Evolutionary conservation across 768 basidiomycete genomes (phyloP).

Genomic region (Suillus cothurnatus): DNA sequence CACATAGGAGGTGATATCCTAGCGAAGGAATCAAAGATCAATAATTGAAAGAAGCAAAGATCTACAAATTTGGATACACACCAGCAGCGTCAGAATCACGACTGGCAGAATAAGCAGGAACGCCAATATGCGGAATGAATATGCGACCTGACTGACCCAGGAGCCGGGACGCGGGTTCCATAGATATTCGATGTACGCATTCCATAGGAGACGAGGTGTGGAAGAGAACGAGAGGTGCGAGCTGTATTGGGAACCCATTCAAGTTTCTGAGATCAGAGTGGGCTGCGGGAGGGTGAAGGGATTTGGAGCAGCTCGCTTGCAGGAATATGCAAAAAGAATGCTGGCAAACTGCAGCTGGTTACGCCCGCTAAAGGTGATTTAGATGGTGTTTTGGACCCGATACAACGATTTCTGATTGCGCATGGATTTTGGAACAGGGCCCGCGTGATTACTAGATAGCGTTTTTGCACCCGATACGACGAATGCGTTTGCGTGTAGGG

Average conservation of each 20-base stretch:
- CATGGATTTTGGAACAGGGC: background rate
- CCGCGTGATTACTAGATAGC: background rate
- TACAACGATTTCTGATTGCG: background rate
- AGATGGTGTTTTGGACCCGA: constrained; percentile 6
- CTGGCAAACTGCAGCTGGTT: constrained; percentile 16
- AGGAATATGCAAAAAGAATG: constrained; percentile 19
- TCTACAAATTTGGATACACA: constrained; percentile 37
- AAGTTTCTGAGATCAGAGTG: constrained; percentile 1
- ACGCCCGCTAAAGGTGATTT: background rate
- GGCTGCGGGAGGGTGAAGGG: constrained; percentile 11
- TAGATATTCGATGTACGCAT: constrained; percentile 60
- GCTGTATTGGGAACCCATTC: constrained; percentile 12
- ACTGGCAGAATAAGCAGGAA: constrained; percentile 49
- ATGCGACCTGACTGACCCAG: constrained; percentile 68
- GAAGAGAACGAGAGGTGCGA: constrained; percentile 26
- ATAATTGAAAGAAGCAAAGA: constrained; percentile 3
- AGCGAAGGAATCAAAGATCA: constrained; percentile 12
- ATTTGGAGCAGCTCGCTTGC: constrained; percentile 7
- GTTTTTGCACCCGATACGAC: constrained; percentile 9
- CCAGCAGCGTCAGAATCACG: constrained; percentile 65
- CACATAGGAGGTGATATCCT: constrained; percentile 83
- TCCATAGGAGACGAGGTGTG: constrained; percentile 53
- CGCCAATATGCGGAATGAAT: constrained; percentile 65
- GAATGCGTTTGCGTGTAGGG: constrained; percentile 7
- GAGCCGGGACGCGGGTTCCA: constrained; percentile 67